Evolutionary conservation across 1,139 yeast genomes (phyloP).

Genomic region (Magnusiomyces clavatus): DNA sequence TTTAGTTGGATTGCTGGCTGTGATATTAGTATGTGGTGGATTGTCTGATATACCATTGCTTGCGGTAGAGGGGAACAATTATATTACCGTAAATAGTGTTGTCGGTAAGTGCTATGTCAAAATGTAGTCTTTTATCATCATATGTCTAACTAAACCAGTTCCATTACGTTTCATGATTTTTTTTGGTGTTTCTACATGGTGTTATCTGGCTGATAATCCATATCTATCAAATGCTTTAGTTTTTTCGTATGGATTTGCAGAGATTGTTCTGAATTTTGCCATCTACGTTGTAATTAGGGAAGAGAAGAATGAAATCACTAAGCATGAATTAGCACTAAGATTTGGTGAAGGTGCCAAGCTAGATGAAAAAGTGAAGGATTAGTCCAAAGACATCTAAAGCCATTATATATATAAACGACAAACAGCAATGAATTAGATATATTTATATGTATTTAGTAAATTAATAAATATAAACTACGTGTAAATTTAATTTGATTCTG

Average conservation of each 20-base stretch:
- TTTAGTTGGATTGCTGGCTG: conserved; percentile 40
- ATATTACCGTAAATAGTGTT: conserved; percentile 11
- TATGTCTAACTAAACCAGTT: conserved; percentile 28
- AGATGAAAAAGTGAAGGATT: background rate
- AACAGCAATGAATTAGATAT: no score
- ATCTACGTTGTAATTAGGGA: conserved; percentile 29
- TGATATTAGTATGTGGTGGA: conserved; percentile 32
- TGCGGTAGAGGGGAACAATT: conserved; percentile 12
- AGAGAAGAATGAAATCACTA: conserved; percentile 30
- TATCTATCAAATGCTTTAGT: conserved; percentile 43
- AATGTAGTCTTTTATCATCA: conserved; percentile 7
- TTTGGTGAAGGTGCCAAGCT: conserved; percentile 3
- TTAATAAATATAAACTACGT: background rate
- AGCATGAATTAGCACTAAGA: conserved; percentile 5
- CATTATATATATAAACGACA: no score
- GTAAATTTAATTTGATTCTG: background rate
- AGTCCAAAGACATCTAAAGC: background rate
- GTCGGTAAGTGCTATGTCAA: conserved; percentile 10
- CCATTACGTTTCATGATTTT: conserved; percentile 56
- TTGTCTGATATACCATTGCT: conserved; percentile 25
- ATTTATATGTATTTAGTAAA: background rate
- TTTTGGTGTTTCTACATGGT: conserved; percentile 43
- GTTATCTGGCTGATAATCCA: conserved; percentile 31
- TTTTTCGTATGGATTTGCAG: conserved; percentile 45
- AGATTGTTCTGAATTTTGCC: conserved; percentile 31